These are phyloP conservation scores for Nicotiana knightiana DNA, from an alignment of 257 asterid species.

Conservation along the genomic window DNA sequence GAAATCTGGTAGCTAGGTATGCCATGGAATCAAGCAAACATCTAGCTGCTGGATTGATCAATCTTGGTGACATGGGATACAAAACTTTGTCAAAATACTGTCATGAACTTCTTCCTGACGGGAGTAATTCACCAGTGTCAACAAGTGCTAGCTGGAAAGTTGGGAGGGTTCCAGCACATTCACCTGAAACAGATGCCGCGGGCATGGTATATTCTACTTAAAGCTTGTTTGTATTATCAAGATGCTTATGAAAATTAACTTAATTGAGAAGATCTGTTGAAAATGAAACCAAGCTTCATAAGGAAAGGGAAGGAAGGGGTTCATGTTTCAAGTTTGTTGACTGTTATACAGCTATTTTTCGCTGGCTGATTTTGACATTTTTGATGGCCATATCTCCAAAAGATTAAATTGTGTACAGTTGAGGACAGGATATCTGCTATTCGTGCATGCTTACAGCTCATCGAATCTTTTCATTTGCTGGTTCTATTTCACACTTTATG, in stretches of 20 bases:
- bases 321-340: neutral
- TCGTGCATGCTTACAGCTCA: neutral
- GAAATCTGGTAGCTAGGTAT: slow-evolving; percentile 44
- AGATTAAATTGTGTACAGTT: neutral
- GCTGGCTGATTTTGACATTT: slow-evolving; percentile 4
- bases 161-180: slow-evolving; percentile 31
- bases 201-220: slow-evolving; percentile 28
- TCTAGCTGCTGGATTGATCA: slow-evolving; percentile 42
- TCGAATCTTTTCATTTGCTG: neutral
- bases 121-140: slow-evolving; percentile 32
- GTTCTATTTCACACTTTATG: neutral
- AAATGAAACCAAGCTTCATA: neutral
- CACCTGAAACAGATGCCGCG: slow-evolving; percentile 36
- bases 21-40: slow-evolving; percentile 54
- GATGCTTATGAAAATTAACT: neutral
- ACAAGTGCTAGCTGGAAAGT: slow-evolving; percentile 36
- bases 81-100: slow-evolving; percentile 45
- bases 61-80: slow-evolving; percentile 44
- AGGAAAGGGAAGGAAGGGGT: neutral
- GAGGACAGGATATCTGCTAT: neutral
- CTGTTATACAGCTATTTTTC: neutral
- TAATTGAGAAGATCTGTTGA: neutral
- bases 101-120: slow-evolving; percentile 43
- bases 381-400: neutral
- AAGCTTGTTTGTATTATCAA: slow-evolving; percentile 3